Evolutionary conservation across 495 filamentous ascomycete species (phyloP), one percentile per base, ranked within the genome.

Genomic region (Lichenothelia convexa): DNA sequence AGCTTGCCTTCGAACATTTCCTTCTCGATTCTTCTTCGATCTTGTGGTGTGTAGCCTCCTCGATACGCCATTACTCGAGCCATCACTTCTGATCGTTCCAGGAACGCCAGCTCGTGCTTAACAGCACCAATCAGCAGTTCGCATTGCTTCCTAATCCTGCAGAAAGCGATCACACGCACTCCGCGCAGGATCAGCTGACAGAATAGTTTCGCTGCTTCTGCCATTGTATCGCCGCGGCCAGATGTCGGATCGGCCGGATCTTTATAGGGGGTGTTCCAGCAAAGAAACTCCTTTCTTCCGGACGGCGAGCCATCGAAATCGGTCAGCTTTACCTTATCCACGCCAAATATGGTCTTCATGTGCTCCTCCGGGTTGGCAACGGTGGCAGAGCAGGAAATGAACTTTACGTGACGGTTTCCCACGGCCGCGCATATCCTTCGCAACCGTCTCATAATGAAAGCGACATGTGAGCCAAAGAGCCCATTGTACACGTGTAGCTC

Each of bases 1-100:
- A 99, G 61, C 46, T 85, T 83, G 0, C 89, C 89, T 33, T 92
- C 82, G 44, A 95, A 95, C 89, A 99, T 94, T 48, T 95, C 89
- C 22, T 66, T 75, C 56, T 99, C 89, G 32, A 99, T 95, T 32
- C 64, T 62, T 17, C 91, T 70, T 26, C 89, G 69, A 50, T 99
- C 89, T 59, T 94, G 87, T 9, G 89, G 75, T 8, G 85, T 93
- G 51, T 99, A 99, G 1, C 89, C 89, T 12, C 89, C 91, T 41
- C 89, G 69, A 53, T 99, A 99, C 0, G 84, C 83, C 85, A 93
- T 94, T 1, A 95, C 78, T 34, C 85, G 65, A 5, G 67, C 67
- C 42, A 72, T 75, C 29, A 80, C 70, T 49, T 91, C 86, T 6
- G 65, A 49, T 37, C 82, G 63, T 39, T 80, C 80, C 4, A 93